Conservation (phyloP, 306 rosid species). For the Sphenostylis stenocarpa region DNA sequence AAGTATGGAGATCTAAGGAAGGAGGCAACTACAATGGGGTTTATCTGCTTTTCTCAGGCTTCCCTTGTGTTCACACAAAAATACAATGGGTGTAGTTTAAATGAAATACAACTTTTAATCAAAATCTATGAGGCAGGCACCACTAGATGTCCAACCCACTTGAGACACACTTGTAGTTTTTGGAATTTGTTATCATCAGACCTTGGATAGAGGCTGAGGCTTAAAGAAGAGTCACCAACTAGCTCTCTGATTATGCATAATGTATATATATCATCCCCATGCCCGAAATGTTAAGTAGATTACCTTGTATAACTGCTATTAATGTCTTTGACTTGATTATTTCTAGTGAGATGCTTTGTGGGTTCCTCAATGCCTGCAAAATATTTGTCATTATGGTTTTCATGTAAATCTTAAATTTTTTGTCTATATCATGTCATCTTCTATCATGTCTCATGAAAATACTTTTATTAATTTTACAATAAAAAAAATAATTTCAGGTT, state of each 20-base stretch:
- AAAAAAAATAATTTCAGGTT: conserved; percentile 56
- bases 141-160: background rate
- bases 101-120: background rate
- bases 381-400: conserved; percentile 1
- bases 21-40: conserved; percentile 1
- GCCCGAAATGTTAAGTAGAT: background rate
- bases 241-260: background rate
- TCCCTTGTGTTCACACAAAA: background rate
- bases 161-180: background rate
- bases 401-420: background rate
- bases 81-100: conserved; percentile 7
- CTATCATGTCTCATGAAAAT: background rate
- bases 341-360: conserved; percentile 1
- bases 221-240: background rate
- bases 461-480: conserved; percentile 14
- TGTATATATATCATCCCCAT: background rate
- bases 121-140: background rate
- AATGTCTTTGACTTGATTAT: background rate
- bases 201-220: background rate
- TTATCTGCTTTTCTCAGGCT: background rate
- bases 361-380: conserved; percentile 5
- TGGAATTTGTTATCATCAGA: conserved; percentile 6
- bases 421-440: background rate
- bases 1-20: background rate
- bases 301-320: background rate